Evolutionary conservation across 495 filamentous ascomycete genomes (phyloP).

Genomic region (Penicillium angulare): DNA sequence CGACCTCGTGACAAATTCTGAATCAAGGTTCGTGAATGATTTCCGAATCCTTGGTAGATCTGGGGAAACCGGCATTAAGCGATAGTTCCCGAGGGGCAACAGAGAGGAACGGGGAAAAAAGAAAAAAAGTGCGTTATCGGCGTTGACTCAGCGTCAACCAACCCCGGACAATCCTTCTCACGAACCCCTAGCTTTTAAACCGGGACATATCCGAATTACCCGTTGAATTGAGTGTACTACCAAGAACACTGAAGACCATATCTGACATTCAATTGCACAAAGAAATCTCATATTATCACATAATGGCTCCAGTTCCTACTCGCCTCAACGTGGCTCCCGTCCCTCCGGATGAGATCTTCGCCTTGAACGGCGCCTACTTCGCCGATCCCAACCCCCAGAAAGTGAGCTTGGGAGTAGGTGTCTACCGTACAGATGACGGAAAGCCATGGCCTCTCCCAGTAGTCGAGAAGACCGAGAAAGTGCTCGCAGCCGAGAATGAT

Average conservation of each 20-base stretch:
- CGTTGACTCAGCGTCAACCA: constrained; percentile 24
- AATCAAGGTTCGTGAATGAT: neutral
- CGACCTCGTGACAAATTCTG: constrained; percentile 7
- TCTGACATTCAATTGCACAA: constrained; percentile 2
- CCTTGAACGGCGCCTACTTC: constrained; percentile 42
- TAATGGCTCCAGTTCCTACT: constrained; percentile 34
- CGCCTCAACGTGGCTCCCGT: constrained; percentile 36
- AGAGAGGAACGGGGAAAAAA: constrained; percentile 20
- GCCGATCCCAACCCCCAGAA: constrained; percentile 44
- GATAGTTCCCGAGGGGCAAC: constrained; percentile 27
- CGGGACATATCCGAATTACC: no score
- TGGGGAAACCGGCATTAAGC: constrained; percentile 23
- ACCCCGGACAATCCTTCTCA: neutral
- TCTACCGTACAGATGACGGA: constrained; percentile 53
- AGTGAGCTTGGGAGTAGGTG: constrained; percentile 48
- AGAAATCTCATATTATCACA: constrained; percentile 7
- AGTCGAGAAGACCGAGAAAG: constrained; percentile 45
- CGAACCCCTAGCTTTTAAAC: no score
- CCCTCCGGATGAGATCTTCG: constrained; percentile 51
- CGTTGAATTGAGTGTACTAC: no score
- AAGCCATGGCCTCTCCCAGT: constrained; percentile 52
- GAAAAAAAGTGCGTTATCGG: constrained; percentile 25
- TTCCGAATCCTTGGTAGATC: neutral
- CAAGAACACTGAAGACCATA: no score
- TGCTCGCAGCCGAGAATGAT: constrained; percentile 36